These are phyloP conservation scores for Amborella trichopoda DNA, from an alignment of 164 flowering plant species.

Conservation along the genomic window DNA sequence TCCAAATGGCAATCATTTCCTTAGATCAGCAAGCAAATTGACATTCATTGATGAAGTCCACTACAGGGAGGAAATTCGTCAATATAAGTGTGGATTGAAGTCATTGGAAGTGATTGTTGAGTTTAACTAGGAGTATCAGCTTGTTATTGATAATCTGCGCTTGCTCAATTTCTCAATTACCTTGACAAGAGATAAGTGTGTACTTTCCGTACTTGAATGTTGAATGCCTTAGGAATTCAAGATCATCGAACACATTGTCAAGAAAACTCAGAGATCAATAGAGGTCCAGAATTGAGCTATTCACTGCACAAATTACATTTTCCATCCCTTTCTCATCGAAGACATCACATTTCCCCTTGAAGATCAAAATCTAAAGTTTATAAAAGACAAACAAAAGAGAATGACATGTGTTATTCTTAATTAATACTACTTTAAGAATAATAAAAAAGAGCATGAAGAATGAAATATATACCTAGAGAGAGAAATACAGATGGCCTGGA, in stretches of 20 bases:
- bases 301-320: too few relatives aligned
- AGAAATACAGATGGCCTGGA: too few relatives aligned
- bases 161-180: slow-evolving; percentile 8
- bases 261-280: slow-evolving; percentile 10
- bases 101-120: slow-evolving; percentile 43
- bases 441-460: too few relatives aligned
- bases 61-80: slow-evolving; percentile 33
- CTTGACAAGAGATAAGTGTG: slow-evolving; percentile 18
- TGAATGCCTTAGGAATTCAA: slow-evolving; percentile 17
- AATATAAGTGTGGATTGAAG: slow-evolving; percentile 31
- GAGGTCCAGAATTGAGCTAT: slow-evolving; percentile 39
- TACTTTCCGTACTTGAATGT: slow-evolving; percentile 31
- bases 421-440: too few relatives aligned
- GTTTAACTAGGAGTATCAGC: slow-evolving; percentile 21
- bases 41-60: slow-evolving; percentile 37
- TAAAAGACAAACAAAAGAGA: too few relatives aligned
- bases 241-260: slow-evolving; percentile 10
- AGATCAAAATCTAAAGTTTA: too few relatives aligned
- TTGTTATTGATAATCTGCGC: slow-evolving; percentile 25
- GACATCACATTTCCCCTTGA: too few relatives aligned
- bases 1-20: slow-evolving; percentile 34
- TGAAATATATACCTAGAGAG: too few relatives aligned
- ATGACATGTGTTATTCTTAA: too few relatives aligned
- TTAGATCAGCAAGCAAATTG: slow-evolving; percentile 28
- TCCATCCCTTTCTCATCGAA: too few relatives aligned